A percentile compares a stretch with the other conserved stretches of the same genome.
Conservation (phyloP, 2,329 filamentous ascomycete species). For the Aquanectria penicillioides region DNA sequence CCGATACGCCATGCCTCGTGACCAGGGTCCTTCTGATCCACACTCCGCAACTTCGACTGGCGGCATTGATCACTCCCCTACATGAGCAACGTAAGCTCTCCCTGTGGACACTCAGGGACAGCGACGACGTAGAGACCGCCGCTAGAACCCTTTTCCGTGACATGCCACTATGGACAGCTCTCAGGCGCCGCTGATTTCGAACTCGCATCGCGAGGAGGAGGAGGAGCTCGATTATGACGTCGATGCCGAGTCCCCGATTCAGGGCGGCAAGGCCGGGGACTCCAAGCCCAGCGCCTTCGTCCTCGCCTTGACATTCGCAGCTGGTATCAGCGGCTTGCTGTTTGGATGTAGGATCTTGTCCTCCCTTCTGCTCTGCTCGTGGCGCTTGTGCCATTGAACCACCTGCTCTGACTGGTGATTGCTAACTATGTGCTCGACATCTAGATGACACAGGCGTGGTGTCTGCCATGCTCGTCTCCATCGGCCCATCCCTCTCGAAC, state of each 20-base stretch:
- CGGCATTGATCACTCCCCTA: constrained; percentile 16
- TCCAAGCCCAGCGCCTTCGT: constrained; percentile 62
- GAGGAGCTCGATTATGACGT: constrained; percentile 46
- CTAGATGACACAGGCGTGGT: constrained; percentile 75
- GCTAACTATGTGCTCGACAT: constrained; percentile 17
- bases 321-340: constrained; percentile 73
- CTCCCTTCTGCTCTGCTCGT: not conserved
- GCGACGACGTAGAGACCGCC: constrained; percentile 8
- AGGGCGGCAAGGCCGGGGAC: constrained; percentile 42
- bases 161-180: constrained; percentile 47
- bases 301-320: constrained; percentile 70
- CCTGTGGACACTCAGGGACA: constrained; percentile 21
- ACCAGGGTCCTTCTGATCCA: constrained; percentile 37
- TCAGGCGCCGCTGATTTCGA: constrained; percentile 52
- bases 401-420: not conserved
- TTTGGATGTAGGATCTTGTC: constrained; percentile 68
- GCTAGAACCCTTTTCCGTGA: constrained; percentile 1
- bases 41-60: constrained; percentile 23
- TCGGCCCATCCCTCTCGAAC: constrained; percentile 67
- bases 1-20: constrained; percentile 33
- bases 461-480: constrained; percentile 73
- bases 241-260: constrained; percentile 33
- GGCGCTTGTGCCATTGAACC: too few species aligned
- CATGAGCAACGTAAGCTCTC: constrained; percentile 18
- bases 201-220: constrained; percentile 42